Evolutionary conservation across 306 rosid species (phyloP).

Genomic region (Argentina anserina): DNA sequence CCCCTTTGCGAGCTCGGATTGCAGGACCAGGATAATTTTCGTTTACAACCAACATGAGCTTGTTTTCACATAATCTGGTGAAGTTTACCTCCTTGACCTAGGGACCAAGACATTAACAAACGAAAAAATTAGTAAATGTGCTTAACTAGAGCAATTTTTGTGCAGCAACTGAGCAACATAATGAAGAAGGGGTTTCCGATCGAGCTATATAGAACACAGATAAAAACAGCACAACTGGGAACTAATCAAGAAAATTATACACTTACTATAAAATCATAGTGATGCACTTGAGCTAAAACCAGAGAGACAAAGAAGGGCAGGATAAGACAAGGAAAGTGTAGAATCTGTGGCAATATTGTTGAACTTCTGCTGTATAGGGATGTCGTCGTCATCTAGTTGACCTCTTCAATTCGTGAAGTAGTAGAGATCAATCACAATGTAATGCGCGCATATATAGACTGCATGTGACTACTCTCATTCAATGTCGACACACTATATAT

Average conservation of each 20-base stretch:
- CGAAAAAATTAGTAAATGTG: background rate
- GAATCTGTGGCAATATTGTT: background rate
- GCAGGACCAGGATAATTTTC: slow-evolving; percentile 61
- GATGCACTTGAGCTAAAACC: background rate
- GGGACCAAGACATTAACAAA: background rate
- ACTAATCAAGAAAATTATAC: background rate
- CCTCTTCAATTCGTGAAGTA: background rate
- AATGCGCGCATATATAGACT: background rate
- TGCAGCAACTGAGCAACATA: no score
- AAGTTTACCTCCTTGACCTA: background rate
- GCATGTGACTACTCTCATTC: background rate
- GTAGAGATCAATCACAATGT: no score
- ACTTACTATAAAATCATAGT: background rate
- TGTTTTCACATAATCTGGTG: slow-evolving; percentile 44
- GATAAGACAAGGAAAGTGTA: background rate
- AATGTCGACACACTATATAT: background rate
- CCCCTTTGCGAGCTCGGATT: slow-evolving; percentile 35
- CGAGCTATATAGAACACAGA: no score
- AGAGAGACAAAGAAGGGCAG: background rate
- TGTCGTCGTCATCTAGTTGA: background rate
- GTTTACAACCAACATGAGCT: slow-evolving; percentile 49
- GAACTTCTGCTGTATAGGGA: background rate
- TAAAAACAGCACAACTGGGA: background rate
- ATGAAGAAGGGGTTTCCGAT: no score
- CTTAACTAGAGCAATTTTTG: no score